Conservation (phyloP, 1,139 yeast genomes). For the Yamadazyma atlantica region DNA sequence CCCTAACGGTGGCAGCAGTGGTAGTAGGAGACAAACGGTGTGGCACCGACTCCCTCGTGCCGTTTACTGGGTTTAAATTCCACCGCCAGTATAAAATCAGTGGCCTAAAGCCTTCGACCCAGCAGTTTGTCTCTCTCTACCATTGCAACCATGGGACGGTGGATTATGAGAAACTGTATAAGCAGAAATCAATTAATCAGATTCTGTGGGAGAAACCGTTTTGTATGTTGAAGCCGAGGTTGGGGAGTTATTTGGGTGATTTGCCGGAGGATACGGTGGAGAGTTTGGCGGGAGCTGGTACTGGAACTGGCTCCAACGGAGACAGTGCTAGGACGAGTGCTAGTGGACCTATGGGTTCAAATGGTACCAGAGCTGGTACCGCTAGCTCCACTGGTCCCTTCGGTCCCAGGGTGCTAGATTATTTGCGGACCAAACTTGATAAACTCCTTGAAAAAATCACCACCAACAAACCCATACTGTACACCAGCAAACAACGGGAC, state of each 20-base stretch:
- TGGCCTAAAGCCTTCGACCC: slow-evolving; percentile 37
- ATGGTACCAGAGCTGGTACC: too few relatives aligned
- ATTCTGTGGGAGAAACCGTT: slow-evolving; percentile 55
- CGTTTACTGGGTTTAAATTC: slow-evolving; percentile 62
- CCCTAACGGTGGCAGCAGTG: neutral
- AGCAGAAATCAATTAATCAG: slow-evolving; percentile 36
- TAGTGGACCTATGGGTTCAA: too few relatives aligned
- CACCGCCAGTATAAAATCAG: slow-evolving; percentile 50
- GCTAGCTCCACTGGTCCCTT: too few relatives aligned
- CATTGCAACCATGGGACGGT: slow-evolving; percentile 59
- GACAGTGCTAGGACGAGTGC: too few relatives aligned
- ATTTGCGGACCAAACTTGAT: slow-evolving; percentile 21
- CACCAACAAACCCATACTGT: slow-evolving; percentile 23
- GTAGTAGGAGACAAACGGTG: slow-evolving; percentile 2
- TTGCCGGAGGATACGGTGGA: slow-evolving; percentile 7
- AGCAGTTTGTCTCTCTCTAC: slow-evolving; percentile 48
- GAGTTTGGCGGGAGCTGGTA: too few relatives aligned
- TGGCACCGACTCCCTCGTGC: slow-evolving; percentile 20
- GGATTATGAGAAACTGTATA: slow-evolving; percentile 42
- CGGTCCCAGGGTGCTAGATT: too few relatives aligned
- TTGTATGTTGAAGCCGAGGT: slow-evolving; percentile 42
- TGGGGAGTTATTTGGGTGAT: slow-evolving; percentile 5
- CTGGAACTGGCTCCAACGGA: too few relatives aligned
- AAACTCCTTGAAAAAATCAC: slow-evolving; percentile 21
- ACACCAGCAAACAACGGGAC: slow-evolving; percentile 23